Evolutionary conservation across 2,329 filamentous ascomycete genomes (phyloP).

Genomic region (Pseudogymnoascus sp.): DNA sequence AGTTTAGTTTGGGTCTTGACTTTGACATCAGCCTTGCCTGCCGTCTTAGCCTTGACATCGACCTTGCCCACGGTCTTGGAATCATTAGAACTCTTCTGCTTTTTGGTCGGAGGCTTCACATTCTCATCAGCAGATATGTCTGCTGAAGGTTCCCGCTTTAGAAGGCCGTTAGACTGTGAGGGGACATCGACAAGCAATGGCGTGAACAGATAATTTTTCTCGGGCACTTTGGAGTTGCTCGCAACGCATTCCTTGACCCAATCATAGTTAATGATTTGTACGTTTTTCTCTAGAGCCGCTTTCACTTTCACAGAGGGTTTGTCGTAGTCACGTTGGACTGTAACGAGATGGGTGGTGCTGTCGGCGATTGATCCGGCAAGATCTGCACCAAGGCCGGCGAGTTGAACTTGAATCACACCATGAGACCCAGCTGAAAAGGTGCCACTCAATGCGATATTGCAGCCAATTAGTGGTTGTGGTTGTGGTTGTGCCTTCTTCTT

Average conservation of each 20-base stretch:
- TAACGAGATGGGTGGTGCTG: conserved; percentile 50
- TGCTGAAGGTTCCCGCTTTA: conserved; percentile 15
- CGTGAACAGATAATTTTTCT: conserved; percentile 26
- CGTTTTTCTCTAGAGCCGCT: conserved; percentile 34
- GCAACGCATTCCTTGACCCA: conserved; percentile 56
- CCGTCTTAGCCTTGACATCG: conserved; percentile 21
- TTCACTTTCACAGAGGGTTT: conserved; percentile 41
- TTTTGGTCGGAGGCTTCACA: conserved; percentile 24
- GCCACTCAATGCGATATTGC: conserved; percentile 51
- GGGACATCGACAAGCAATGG: conserved; percentile 12
- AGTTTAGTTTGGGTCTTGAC: conserved; percentile 11
- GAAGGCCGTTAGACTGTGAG: conserved; percentile 14
- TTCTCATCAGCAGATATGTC: conserved; percentile 24
- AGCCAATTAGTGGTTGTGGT: conserved; percentile 40
- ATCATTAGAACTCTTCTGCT: conserved; percentile 24
- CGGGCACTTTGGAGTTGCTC: conserved; percentile 33
- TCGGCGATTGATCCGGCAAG: conserved; percentile 41
- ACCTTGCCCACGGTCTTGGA: conserved; percentile 25
- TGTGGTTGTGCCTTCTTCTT: conserved; percentile 12
- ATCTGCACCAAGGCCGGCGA: conserved; percentile 43
- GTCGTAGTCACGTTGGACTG: conserved; percentile 45
- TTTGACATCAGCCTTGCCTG: conserved; percentile 20
- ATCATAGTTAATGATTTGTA: conserved; percentile 50
- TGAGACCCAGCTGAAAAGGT: conserved; percentile 45
- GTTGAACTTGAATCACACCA: conserved; percentile 34